Base-by-base conservation (phyloP, 768 basidiomycete genomes). In the Albatrellus ellisii region DNA sequence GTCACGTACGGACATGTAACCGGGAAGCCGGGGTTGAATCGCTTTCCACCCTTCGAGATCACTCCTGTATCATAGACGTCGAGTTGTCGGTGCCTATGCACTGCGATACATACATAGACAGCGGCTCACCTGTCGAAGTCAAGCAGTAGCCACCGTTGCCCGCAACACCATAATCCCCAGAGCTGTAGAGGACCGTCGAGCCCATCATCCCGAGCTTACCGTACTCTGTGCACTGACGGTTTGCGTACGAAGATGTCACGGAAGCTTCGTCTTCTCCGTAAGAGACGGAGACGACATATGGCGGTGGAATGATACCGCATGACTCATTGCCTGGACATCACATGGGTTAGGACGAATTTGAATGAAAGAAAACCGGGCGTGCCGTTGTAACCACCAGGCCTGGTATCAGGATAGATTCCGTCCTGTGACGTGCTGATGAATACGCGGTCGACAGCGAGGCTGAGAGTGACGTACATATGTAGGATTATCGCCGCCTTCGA, bases 161-260 rank as follows among this genome's bases (percentile, higher is more conserved):
- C 1, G 62, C 66, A n/a, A 69, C 69, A 38, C 68, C 67, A 24
- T 52, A 52, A 44, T 71, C 67, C 17, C 69, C 69, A 6, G 67
- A 66, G 24, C 60, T 58, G 46, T 65, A 72, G 26, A 70, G 49
- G 18, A 70, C 38, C 3, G 68, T 64, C n/a, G 53, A 34, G 37
- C 67, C 66, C 52, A 66, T 52, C 18, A 67, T 46, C 21, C 66
- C 66, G 10, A 66, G 55, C 46, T 70, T 70, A 25, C 56, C 69
- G 44, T 69, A 71, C 47, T 70, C 69, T 4, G 55, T 46, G 49
- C 67, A 69, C 41, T 68, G 66, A 26, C 68, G 62, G 27, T 48
- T 50, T 18, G 62, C 55, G 45, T 66, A 68, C 36, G 58, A 54
- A 0, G 59, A 54, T 1, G 60, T 56, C 36, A 59, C 48, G 24